Evolutionary conservation across 768 basidiomycete species (phyloP), one percentile per base, ranked within the genome.

Genomic region (Auriscalpium microsporum): DNA sequence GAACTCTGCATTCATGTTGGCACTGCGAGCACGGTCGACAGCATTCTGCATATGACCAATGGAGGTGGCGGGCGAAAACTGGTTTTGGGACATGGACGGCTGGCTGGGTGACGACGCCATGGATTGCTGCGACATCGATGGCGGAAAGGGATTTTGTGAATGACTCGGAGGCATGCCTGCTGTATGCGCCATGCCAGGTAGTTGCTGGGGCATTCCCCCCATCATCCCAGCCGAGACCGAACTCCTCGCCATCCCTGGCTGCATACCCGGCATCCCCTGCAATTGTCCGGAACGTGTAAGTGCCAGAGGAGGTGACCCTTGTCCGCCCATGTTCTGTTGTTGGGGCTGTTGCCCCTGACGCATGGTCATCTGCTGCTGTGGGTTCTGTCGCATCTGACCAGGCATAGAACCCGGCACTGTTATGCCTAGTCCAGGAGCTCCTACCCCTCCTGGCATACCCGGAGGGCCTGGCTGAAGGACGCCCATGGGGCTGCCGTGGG

Each of bases 1-100:
- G 50, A 69, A 79, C 51, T 78, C 67, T 49, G 69, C 67, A 53
- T 77, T 75, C 47, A 79, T 78, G 17, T 78, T 73, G 7, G 73
- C 71, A 68, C 77, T 78, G 50, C 72, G 73, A 0, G 67, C 54
- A n/a, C 74, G 52, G 47, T 49, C 36, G 52, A 55, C 13, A 56
- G 50, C 53, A 63, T 63, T 45, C 54, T 59, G 28, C 58, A 62
- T 56, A 28, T 28, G 28, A 28, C 28, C 28, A 28, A 28, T 28
- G 13, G 40, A 17, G 40, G 17, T 19, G 58, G 54, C 40, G 58
- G 50, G 35, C 58, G 71, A 70, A 13, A 72, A 71, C 62, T 74
- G 76, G 8, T 65, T 60, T 59, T 73, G 75, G 4, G 73, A 67
- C 17, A 66, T 66, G 5, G 70, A 66, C 16, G 70, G 68, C 8